Conservation (phyloP, 2,329 filamentous ascomycete species). For the Alternaria atra region DNA sequence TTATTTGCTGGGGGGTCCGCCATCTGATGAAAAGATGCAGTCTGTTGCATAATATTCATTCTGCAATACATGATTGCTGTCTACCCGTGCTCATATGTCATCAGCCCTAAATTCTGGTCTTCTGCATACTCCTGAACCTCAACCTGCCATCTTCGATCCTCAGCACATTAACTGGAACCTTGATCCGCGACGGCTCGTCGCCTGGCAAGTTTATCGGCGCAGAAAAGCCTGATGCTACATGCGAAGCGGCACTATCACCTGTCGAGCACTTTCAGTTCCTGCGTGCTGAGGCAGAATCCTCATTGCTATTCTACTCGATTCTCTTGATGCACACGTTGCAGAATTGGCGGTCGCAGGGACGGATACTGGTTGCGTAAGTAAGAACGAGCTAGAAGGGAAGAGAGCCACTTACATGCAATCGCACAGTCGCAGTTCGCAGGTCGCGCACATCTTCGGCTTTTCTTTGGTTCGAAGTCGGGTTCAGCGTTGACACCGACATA, state of each 20-base stretch:
- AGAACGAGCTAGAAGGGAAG: no score
- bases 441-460: neutral
- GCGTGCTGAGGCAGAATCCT: neutral
- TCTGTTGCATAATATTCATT: neutral
- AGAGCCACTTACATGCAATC: no score
- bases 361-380: no score
- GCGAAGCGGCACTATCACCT: neutral
- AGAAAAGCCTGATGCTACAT: neutral
- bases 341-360: no score
- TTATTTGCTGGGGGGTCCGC: no score
- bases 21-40: neutral
- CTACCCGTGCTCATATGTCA: neutral
- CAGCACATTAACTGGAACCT: neutral
- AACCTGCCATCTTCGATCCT: neutral
- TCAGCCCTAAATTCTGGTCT: neutral
- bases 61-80: accelerated
- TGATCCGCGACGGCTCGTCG: neutral
- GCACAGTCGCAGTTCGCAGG: neutral
- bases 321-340: no score
- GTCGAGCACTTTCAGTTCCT: neutral
- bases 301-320: no score
- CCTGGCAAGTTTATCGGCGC: conserved; percentile 3
- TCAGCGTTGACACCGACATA: no score
- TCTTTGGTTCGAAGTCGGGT: no score
- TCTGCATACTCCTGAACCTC: neutral